Evolutionary conservation across 176 grass and related monocot species (phyloP).

Genomic region (Lolium multiflorum): DNA sequence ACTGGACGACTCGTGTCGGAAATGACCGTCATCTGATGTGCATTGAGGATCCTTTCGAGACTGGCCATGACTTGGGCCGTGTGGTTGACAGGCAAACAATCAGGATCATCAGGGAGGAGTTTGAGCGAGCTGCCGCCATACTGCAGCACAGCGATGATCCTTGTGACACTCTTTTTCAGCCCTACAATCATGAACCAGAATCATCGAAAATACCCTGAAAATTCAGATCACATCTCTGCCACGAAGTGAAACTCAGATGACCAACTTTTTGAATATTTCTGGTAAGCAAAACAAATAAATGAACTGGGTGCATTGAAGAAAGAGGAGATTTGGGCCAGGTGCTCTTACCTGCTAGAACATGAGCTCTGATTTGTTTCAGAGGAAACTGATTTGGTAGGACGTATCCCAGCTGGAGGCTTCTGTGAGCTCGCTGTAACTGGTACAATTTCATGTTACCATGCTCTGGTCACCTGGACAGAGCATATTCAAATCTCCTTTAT

Average conservation of each 20-base stretch:
- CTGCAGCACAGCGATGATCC: conserved; percentile 54
- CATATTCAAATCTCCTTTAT: background rate
- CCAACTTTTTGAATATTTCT: background rate
- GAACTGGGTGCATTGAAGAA: background rate
- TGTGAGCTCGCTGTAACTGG: background rate
- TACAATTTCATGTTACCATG: conserved; percentile 21
- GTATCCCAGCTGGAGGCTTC: background rate
- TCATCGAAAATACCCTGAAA: background rate
- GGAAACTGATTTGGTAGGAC: background rate
- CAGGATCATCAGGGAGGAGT: conserved; percentile 59
- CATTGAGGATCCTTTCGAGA: conserved; percentile 77
- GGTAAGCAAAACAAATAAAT: background rate
- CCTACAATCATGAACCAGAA: background rate
- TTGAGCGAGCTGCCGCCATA: conserved; percentile 50
- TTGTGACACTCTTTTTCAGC: conserved; percentile 49
- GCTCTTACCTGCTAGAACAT: conserved; percentile 21
- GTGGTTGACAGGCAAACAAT: conserved; percentile 59
- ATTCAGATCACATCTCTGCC: background rate
- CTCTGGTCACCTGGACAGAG: background rate
- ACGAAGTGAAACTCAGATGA: background rate
- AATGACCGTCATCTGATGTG: conserved; percentile 68
- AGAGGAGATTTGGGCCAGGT: background rate
- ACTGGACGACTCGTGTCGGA: conserved; percentile 58
- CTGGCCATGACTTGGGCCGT: conserved; percentile 59
- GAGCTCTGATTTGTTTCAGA: background rate